phyloP scores from a whole-genome alignment of 306 rosid species.

The Lathyrus sativus region DNA sequence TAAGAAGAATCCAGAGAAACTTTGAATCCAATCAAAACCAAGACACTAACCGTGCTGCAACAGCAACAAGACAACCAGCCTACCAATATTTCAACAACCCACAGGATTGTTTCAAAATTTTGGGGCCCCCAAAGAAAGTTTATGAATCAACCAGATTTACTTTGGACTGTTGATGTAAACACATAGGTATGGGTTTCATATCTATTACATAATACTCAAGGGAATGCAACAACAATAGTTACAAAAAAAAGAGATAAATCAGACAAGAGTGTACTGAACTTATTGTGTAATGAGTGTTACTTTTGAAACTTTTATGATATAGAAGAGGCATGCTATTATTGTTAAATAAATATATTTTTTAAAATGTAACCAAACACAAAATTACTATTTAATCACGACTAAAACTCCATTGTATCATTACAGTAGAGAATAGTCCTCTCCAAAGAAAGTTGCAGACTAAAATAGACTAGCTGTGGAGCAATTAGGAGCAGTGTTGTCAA shows the following conservation, averaged over 20 bases:
- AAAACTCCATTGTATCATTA: not conserved
- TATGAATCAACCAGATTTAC: slow-evolving; percentile 13
- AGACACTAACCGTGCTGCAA: slow-evolving; percentile 5
- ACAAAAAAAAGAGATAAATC: not conserved
- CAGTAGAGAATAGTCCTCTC: not conserved
- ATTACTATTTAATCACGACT: not conserved
- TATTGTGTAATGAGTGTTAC: not conserved
- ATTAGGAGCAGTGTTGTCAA: no score
- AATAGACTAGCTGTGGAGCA: not conserved
- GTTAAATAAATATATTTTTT: not conserved
- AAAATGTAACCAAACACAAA: not conserved
- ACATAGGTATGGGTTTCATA: not conserved
- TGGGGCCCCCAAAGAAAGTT: slow-evolving; percentile 10
- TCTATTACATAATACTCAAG: not conserved
- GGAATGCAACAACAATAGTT: not conserved
- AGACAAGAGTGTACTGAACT: not conserved
- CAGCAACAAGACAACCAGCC: slow-evolving; percentile 3
- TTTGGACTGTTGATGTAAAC: not conserved
- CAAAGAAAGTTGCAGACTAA: not conserved
- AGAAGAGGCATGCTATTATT: not conserved
- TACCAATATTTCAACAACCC: slow-evolving; percentile 1
- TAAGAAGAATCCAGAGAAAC: not conserved
- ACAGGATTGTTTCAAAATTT: not conserved
- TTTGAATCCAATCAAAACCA: slow-evolving; percentile 17
- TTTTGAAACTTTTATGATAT: not conserved